Conservation (phyloP, 1,284 basidiomycete genomes). For the Cutaneotrichosporon mucoides region DNA sequence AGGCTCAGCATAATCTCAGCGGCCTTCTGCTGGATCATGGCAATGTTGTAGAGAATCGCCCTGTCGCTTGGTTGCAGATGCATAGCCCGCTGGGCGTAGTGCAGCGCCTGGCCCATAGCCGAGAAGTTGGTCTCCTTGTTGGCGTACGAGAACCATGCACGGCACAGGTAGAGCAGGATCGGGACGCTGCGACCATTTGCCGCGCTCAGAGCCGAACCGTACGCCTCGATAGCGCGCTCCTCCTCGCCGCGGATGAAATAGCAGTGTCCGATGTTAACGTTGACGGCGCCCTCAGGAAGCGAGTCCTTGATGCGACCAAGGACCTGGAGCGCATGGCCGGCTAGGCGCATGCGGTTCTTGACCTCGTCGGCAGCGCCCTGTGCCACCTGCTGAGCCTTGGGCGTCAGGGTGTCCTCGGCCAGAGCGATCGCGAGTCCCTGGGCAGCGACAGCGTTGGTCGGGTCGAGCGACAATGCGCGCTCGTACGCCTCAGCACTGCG, state of each 20-base stretch:
- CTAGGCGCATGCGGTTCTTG: constrained; percentile 59
- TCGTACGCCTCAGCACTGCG: constrained; percentile 84
- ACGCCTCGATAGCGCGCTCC: constrained; percentile 92
- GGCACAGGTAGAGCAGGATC: constrained; percentile 73
- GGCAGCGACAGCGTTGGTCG: constrained; percentile 80
- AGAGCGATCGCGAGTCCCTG: constrained; percentile 88
- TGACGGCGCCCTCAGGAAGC: constrained; percentile 76
- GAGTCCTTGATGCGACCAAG: constrained; percentile 86
- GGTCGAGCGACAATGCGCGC: constrained; percentile 75
- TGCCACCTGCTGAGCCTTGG: constrained; percentile 29
- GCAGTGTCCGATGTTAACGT: constrained; percentile 92
- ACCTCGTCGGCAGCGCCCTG: constrained; percentile 58
- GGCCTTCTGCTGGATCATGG: constrained; percentile 92
- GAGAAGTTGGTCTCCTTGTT: constrained; percentile 76
- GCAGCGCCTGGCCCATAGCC: constrained; percentile 72
- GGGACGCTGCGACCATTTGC: constrained; percentile 66
- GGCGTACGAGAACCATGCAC: constrained; percentile 88
- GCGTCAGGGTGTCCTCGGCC: constrained; percentile 78
- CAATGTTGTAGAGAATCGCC: constrained; percentile 85
- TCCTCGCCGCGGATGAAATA: constrained; percentile 86
- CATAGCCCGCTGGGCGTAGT: constrained; percentile 77
- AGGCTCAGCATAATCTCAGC: constrained; percentile 79
- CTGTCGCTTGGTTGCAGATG: constrained; percentile 79
- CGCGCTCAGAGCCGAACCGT: constrained; percentile 75
- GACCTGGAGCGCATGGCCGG: constrained; percentile 76